Conservation (phyloP, 2,329 filamentous ascomycete species). For the Pestalotiopsis sp. region DNA sequence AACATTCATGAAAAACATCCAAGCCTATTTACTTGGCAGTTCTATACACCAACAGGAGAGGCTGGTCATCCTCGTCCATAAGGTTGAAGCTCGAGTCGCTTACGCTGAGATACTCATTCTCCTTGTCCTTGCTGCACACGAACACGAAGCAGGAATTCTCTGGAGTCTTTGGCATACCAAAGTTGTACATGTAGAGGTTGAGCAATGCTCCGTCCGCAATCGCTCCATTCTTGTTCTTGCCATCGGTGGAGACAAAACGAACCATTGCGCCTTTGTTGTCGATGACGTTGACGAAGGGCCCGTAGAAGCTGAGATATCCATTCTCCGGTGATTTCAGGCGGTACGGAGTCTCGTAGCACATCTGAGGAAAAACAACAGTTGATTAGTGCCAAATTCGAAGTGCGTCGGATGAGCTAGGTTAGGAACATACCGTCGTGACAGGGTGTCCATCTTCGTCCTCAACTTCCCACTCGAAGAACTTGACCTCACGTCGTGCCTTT, state of each 20-base stretch:
- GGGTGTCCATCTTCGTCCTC: background rate
- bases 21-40: background rate
- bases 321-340: background rate
- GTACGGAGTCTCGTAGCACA: background rate
- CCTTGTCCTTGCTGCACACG: background rate
- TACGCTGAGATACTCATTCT: background rate
- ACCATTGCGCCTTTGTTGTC: background rate
- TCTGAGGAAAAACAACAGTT: background rate
- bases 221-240: background rate
- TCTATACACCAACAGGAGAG: background rate
- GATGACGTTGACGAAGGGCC: background rate
- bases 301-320: background rate
- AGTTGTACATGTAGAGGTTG: background rate
- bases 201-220: background rate
- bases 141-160: background rate
- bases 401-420: background rate
- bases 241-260: background rate
- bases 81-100: background rate
- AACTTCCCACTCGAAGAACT: background rate
- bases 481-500: background rate
- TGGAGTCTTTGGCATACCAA: too few relatives aligned
- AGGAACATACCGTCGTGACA: background rate
- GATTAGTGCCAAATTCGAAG: background rate
- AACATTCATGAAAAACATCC: too few relatives aligned
- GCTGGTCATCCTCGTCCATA: background rate